Percentiles rank a stretch among this genome's conserved stretches.
phyloP scores from a whole-genome alignment of 2,329 filamentous ascomycete species.

The Hypoxylon sp. region DNA sequence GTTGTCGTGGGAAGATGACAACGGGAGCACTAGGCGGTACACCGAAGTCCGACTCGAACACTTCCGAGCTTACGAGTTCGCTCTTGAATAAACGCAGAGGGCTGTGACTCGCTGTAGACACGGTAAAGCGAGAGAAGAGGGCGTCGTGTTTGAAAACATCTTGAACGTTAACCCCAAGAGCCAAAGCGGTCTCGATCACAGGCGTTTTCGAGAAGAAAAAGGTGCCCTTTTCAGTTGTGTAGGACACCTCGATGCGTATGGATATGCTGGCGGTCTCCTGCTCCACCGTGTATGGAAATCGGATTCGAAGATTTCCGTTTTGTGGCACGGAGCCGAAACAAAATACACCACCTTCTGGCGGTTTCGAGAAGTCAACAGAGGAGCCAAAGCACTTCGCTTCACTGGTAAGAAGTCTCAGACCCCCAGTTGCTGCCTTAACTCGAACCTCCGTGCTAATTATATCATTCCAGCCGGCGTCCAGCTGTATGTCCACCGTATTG shows the following conservation, averaged over 20 bases:
- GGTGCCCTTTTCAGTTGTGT: conserved; percentile 75
- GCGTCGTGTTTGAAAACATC: conserved; percentile 90
- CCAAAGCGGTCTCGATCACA: conserved; percentile 79
- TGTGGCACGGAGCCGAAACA: conserved; percentile 63
- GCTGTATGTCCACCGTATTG: conserved; percentile 80
- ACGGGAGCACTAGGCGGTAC: conserved; percentile 66
- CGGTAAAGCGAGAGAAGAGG: conserved; percentile 90
- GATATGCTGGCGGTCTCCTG: conserved; percentile 79
- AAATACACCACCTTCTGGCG: conserved; percentile 68
- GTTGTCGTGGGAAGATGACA: conserved; percentile 83
- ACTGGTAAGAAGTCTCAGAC: conserved; percentile 73
- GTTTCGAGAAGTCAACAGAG: conserved; percentile 61
- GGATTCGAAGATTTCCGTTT: conserved; percentile 68
- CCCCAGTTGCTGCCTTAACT: conserved; percentile 75
- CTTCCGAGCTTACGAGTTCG: conserved; percentile 77
- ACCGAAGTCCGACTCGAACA: conserved; percentile 76
- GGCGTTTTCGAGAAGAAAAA: conserved; percentile 75
- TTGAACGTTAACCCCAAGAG: conserved; percentile 95
- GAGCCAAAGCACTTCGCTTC: conserved; percentile 68
- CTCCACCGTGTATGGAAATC: conserved; percentile 87
- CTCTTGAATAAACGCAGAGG: conserved; percentile 82
- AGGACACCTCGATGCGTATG: conserved; percentile 81
- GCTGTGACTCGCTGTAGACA: conserved; percentile 82
- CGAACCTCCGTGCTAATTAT: conserved; percentile 72
- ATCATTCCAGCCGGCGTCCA: conserved; percentile 82